phyloP scores from a whole-genome alignment of 768 basidiomycete genomes.

The Rhodotorula kratochvilovae region DNA sequence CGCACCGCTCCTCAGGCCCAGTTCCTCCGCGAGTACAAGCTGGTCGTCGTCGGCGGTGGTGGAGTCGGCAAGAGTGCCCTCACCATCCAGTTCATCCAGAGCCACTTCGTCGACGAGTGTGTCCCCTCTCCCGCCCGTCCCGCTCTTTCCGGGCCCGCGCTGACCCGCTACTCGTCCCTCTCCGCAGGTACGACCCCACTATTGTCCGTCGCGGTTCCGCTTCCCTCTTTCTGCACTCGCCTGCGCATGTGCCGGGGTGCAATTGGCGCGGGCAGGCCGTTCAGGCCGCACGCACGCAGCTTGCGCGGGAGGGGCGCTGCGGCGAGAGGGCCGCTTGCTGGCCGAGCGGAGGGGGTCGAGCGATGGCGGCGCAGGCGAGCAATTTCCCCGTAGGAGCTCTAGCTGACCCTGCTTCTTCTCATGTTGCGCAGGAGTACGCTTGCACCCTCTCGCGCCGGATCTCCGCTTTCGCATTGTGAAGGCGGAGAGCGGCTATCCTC shows the following conservation, averaged over 20 bases:
- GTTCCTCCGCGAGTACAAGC: constrained; percentile 87
- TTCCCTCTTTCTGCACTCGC: not conserved
- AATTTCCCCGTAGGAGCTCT: not conserved
- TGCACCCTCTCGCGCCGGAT: no score
- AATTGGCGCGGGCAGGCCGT: no score
- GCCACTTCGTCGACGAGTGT: constrained; percentile 47
- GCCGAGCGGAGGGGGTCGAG: not conserved
- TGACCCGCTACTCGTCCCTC: not conserved
- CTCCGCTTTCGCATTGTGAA: no score
- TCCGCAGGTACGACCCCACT: constrained; percentile 50
- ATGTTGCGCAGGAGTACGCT: constrained; percentile 20
- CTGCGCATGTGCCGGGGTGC: no score
- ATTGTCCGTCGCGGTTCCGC: constrained; percentile 43
- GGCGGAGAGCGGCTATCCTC: no score
- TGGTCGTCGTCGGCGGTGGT: constrained; percentile 97
- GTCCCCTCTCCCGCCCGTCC: not conserved
- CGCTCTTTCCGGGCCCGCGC: not conserved
- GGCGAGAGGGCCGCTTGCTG: no score
- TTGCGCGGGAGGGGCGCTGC: no score
- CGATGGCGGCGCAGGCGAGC: not conserved
- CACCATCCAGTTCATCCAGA: constrained; percentile 52
- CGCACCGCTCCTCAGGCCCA: constrained; percentile 39
- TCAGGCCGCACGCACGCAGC: no score
- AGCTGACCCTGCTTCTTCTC: not conserved
- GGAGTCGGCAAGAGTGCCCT: constrained; percentile 55